Conservation (phyloP, 106 monocot species). For the Dioscorea alata region DNA sequence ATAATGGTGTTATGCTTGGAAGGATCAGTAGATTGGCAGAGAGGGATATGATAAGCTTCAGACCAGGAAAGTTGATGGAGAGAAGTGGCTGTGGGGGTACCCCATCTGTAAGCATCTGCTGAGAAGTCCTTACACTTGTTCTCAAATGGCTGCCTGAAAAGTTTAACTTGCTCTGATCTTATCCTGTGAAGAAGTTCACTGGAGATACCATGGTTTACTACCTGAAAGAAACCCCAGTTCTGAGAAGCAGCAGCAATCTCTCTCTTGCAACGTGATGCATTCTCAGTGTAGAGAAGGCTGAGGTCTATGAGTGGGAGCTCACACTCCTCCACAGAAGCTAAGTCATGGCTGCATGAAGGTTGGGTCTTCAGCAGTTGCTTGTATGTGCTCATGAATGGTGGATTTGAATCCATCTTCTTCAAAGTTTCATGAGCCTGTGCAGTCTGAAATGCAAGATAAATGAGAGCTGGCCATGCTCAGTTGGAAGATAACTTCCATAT, state of each 20-base stretch:
- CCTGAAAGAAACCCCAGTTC: constrained; percentile 66
- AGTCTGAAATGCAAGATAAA: not conserved
- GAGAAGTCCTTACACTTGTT: constrained; percentile 29
- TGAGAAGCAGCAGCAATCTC: constrained; percentile 35
- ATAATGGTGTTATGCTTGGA: not conserved
- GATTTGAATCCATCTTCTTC: constrained; percentile 20
- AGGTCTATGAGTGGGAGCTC: constrained; percentile 50
- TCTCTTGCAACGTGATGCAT: constrained; percentile 17
- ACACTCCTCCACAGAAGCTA: constrained; percentile 2
- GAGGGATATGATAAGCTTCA: constrained; percentile 56
- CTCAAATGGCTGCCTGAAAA: constrained; percentile 46
- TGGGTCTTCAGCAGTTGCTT: constrained; percentile 20
- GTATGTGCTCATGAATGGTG: constrained; percentile 44
- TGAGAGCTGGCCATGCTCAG: too few species aligned
- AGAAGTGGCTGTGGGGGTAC: constrained; percentile 37
- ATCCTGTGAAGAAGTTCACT: constrained; percentile 17
- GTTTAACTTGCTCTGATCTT: constrained; percentile 13
- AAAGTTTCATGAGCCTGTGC: not conserved
- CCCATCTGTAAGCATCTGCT: constrained; percentile 53
- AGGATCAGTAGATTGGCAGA: not conserved
- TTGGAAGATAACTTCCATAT: too few species aligned
- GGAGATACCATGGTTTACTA: constrained; percentile 44
- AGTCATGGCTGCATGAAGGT: not conserved
- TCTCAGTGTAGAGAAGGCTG: not conserved
- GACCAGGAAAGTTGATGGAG: constrained; percentile 55